phyloP scores from a whole-genome alignment of 257 asterid genomes.

The Solanum phureja region DNA sequence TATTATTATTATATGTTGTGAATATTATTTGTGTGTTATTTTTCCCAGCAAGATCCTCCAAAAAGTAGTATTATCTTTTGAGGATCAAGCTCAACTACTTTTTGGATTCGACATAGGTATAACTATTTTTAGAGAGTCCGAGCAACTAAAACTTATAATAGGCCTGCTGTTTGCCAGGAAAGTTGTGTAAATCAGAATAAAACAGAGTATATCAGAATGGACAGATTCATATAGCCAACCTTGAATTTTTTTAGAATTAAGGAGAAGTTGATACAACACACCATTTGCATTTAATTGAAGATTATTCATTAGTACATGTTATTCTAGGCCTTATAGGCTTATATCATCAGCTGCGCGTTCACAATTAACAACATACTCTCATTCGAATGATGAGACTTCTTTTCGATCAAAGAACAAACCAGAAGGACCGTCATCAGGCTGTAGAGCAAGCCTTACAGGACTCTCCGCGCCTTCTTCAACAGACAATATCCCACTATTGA shows the following conservation, averaged over 20 bases:
- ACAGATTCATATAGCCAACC: background rate
- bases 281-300: background rate
- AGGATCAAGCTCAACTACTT: too few species aligned
- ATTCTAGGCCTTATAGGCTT: background rate
- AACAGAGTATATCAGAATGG: background rate
- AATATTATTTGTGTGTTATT: background rate
- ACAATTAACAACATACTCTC: background rate
- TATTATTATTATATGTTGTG: too few species aligned
- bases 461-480: conserved; percentile 34
- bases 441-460: conserved; percentile 25
- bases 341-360: background rate
- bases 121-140: background rate
- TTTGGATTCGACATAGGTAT: too few species aligned
- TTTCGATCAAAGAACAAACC: conserved; percentile 21
- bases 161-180: background rate
- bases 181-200: background rate
- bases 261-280: background rate
- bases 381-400: conserved; percentile 8
- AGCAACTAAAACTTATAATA: background rate
- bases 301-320: background rate
- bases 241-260: background rate
- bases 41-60: background rate
- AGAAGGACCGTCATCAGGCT: conserved; percentile 27
- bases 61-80: background rate
- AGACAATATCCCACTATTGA: conserved; percentile 15